Percentiles rank a stretch among this genome's conserved stretches.
phyloP scores from a whole-genome alignment of 192 early-diverging fungal genomes.

The Kickxella alabastrina region DNA sequence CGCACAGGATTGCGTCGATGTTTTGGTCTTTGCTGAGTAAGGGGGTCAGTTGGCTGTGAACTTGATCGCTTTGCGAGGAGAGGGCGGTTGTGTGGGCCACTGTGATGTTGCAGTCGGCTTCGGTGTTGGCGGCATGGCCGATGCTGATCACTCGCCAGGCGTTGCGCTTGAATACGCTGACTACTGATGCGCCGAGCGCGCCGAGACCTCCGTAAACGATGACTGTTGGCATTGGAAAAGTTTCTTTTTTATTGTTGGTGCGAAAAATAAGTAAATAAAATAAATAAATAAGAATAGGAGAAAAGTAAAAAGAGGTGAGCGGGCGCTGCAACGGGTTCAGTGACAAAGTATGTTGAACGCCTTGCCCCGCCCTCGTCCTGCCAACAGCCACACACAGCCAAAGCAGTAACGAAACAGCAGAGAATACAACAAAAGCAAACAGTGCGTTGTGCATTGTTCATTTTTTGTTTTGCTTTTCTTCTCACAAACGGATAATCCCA shows the following conservation, averaged over 20 bases:
- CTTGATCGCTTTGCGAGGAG: constrained; percentile 59
- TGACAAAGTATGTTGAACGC: no score
- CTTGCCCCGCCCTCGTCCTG: no score
- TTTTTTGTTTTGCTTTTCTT: no score
- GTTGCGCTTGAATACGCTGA: constrained; percentile 66
- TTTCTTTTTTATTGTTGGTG: neutral
- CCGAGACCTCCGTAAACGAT: constrained; percentile 91
- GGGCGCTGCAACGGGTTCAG: no score
- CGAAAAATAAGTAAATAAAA: no score
- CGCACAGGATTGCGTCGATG: constrained; percentile 81
- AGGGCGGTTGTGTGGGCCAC: constrained; percentile 52
- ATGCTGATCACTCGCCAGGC: constrained; percentile 76
- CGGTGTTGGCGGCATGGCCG: constrained; percentile 67
- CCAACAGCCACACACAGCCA: no score
- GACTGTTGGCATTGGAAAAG: constrained; percentile 53
- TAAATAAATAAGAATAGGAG: no score
- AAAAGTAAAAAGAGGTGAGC: no score
- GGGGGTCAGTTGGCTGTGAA: constrained; percentile 39
- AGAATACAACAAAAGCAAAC: no score
- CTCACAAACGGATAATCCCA: no score
- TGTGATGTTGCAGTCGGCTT: constrained; percentile 70
- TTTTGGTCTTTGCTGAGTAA: constrained; percentile 47
- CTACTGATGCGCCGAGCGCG: constrained; percentile 75
- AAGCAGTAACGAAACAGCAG: no score
- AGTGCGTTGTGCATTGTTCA: neutral